A percentile compares a stretch with the other conserved stretches of the same genome.
Conservation (phyloP, 164 flowering plant species). For the Saururus chinensis region DNA sequence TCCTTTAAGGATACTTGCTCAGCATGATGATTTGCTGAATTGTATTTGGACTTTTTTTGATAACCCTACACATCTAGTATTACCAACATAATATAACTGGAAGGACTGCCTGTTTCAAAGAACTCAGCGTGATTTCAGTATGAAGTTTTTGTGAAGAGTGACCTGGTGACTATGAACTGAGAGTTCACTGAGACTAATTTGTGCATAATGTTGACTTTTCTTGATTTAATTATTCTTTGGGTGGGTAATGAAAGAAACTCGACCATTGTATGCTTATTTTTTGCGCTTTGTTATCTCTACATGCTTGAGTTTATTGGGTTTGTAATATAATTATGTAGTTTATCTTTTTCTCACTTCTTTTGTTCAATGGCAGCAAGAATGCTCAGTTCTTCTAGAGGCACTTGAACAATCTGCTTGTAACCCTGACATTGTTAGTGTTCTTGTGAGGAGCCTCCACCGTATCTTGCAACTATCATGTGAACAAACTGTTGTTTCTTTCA, state of each 20-base stretch:
- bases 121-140: too few relatives aligned
- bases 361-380: conserved; percentile 65
- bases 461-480: conserved; percentile 64
- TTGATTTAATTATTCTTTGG: too few relatives aligned
- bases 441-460: conserved; percentile 57
- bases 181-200: too few relatives aligned
- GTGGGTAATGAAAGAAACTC: too few relatives aligned
- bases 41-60: background rate
- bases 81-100: too few relatives aligned
- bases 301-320: background rate
- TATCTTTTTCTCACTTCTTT: background rate
- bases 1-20: too few relatives aligned
- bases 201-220: too few relatives aligned
- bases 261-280: too few relatives aligned
- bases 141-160: too few relatives aligned
- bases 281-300: background rate
- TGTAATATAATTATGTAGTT: background rate
- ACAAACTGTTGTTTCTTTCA: conserved; percentile 73
- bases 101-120: too few relatives aligned
- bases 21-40: background rate
- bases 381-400: conserved; percentile 68
- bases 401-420: conserved; percentile 82
- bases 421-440: conserved; percentile 48
- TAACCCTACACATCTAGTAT: too few relatives aligned
- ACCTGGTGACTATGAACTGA: too few relatives aligned